These are phyloP conservation scores for Fusarium odoratissimum DNA, from an alignment of 2,329 filamentous ascomycete genomes.

Conservation along the genomic window DNA sequence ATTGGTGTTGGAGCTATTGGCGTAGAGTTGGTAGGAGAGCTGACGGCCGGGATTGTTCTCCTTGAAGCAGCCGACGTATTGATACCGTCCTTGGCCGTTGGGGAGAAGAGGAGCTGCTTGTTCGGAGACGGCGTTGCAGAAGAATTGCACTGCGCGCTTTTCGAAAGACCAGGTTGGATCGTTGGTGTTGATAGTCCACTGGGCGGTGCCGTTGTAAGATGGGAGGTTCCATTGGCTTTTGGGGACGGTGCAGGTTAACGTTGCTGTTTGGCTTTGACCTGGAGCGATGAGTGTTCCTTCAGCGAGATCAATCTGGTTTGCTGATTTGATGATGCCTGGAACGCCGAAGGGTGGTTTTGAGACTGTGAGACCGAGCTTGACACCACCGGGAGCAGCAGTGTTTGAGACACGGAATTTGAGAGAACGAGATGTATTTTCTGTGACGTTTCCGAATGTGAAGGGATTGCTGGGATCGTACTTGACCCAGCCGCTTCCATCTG, in stretches of 20 bases:
- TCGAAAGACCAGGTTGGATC: conserved; percentile 58
- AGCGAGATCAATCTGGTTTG: conserved; percentile 67
- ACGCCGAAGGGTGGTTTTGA: conserved; percentile 71
- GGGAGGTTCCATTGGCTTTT: conserved; percentile 68
- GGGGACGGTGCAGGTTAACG: conserved; percentile 65
- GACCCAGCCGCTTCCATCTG: conserved; percentile 63
- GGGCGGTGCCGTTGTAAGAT: conserved; percentile 59
- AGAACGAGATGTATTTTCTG: conserved; percentile 59
- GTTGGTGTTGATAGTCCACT: conserved; percentile 69
- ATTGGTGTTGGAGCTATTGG: conserved; percentile 56
- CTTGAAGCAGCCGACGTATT: conserved; percentile 66
- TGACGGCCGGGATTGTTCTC: conserved; percentile 68
- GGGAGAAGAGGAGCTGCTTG: conserved; percentile 62
- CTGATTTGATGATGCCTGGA: conserved; percentile 63
- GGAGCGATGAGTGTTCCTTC: conserved; percentile 65
- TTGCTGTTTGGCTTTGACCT: conserved; percentile 63
- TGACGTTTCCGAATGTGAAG: conserved; percentile 68
- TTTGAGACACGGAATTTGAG: conserved; percentile 67
- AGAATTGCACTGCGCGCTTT: conserved; percentile 65
- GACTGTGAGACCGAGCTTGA: conserved; percentile 65
- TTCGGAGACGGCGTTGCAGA: conserved; percentile 62
- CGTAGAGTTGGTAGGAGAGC: conserved; percentile 56
- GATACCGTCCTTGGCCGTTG: conserved; percentile 60
- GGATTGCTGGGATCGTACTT: conserved; percentile 55
- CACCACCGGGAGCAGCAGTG: conserved; percentile 56